Percentiles rank a stretch among this genome's conserved stretches.
Conservation (phyloP, 1,139 yeast species). For the Ogataea hybrid region DNA sequence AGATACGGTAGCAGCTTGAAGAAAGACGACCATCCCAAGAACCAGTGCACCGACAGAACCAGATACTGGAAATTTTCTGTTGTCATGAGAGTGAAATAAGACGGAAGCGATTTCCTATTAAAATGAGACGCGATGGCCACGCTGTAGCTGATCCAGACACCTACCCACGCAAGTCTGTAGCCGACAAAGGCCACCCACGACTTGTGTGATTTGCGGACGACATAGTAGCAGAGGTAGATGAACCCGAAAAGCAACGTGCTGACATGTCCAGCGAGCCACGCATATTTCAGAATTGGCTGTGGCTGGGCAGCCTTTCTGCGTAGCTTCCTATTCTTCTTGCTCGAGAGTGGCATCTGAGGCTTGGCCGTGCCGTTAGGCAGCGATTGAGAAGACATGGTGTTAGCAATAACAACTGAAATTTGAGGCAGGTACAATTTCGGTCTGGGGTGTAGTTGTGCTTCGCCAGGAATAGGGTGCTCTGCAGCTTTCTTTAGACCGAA, state of each 20-base stretch:
- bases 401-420: constrained; percentile 9
- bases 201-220: constrained; percentile 42
- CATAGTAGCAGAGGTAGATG: constrained; percentile 47
- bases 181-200: constrained; percentile 44
- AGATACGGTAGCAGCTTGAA: constrained; percentile 63
- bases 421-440: constrained; percentile 1
- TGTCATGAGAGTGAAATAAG: constrained; percentile 55
- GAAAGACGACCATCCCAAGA: constrained; percentile 60
- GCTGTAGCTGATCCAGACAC: constrained; percentile 53
- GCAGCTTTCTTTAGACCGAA: too few relatives aligned
- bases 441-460: not conserved
- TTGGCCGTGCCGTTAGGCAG: constrained; percentile 4
- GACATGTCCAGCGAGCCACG: constrained; percentile 66
- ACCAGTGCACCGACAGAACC: constrained; percentile 55
- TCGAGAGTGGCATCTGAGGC: constrained; percentile 2
- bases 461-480: too few relatives aligned
- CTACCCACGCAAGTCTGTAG: constrained; percentile 56
- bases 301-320: constrained; percentile 39
- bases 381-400: constrained; percentile 2
- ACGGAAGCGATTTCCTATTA: constrained; percentile 50
- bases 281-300: constrained; percentile 43
- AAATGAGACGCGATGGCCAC: constrained; percentile 58
- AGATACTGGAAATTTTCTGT: constrained; percentile 70
- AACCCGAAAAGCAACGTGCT: constrained; percentile 49
- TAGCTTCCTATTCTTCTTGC: constrained; percentile 21